phyloP scores from a whole-genome alignment of 2,329 filamentous ascomycete genomes.

The Pezicula neosporulosa region DNA sequence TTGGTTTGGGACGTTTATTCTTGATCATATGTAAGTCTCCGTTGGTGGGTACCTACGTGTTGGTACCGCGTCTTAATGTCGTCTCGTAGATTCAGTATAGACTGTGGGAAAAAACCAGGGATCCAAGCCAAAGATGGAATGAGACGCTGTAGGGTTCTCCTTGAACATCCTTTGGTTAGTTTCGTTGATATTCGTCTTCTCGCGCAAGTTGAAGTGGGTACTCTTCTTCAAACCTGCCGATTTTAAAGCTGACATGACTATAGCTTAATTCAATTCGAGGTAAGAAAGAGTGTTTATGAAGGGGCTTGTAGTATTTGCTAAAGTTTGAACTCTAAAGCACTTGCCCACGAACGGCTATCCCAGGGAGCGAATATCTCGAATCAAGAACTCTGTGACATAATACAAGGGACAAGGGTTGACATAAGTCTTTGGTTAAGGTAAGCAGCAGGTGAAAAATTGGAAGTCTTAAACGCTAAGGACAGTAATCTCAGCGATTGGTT shows the following conservation, averaged over 20 bases:
- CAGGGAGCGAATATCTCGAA: conserved; percentile 31
- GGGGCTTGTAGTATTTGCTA: neutral
- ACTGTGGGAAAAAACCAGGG: conserved; percentile 31
- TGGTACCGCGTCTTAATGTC: conserved; percentile 29
- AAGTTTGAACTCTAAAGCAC: conserved; percentile 35
- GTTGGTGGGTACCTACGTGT: conserved; percentile 27
- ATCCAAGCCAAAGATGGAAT: conserved; percentile 10
- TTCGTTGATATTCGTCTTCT: conserved; percentile 14
- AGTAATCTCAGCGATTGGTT: conserved; percentile 28
- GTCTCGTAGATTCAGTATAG: conserved; percentile 33
- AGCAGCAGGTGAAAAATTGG: conserved; percentile 2
- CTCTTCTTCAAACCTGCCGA: neutral
- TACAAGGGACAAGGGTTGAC: conserved; percentile 43
- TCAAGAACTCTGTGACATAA: conserved; percentile 34
- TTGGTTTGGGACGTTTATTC: conserved; percentile 49
- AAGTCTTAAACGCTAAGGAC: no score
- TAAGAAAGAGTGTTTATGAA: neutral
- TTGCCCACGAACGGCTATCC: conserved; percentile 31
- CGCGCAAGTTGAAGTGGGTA: conserved; percentile 16
- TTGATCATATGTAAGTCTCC: conserved; percentile 42
- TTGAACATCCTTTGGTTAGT: conserved; percentile 8
- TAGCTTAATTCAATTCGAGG: conserved; percentile 18
- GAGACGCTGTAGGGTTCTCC: conserved; percentile 14
- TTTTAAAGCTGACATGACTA: neutral
- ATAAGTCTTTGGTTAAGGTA: conserved; percentile 45